phyloP scores from a whole-genome alignment of 164 flowering plant species.

The Annona squamosa region DNA sequence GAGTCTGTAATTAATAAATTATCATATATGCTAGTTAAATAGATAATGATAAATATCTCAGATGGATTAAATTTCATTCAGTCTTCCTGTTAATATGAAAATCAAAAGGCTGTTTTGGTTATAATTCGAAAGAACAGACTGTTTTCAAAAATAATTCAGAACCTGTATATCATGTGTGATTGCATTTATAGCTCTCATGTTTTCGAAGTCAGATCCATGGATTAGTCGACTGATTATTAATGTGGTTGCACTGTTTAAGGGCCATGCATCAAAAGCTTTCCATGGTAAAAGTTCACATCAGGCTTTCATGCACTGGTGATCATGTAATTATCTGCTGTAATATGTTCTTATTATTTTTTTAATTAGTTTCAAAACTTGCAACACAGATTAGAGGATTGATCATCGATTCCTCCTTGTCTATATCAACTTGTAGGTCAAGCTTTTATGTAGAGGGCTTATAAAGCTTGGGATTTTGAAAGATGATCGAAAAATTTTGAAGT shows the following conservation, averaged over 20 bases:
- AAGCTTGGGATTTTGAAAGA: slow-evolving; percentile 70
- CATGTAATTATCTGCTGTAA: background rate
- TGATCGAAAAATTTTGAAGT: slow-evolving; percentile 16
- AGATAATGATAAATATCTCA: too few species aligned
- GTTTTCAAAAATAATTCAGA: too few species aligned
- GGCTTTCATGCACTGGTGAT: background rate
- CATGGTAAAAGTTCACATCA: background rate
- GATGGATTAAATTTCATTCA: too few species aligned
- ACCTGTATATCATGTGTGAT: background rate
- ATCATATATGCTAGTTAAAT: too few species aligned
- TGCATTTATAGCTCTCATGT: background rate
- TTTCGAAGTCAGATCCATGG: background rate
- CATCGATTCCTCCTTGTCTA: background rate
- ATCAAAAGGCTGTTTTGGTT: too few species aligned
- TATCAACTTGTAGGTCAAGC: slow-evolving; percentile 40
- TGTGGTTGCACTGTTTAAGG: background rate
- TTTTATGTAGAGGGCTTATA: slow-evolving; percentile 61
- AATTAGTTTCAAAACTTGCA: too few species aligned
- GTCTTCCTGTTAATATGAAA: too few species aligned
- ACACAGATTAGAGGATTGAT: too few species aligned
- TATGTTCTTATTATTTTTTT: background rate
- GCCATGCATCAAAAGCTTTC: background rate
- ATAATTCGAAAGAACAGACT: too few species aligned
- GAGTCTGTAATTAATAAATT: too few species aligned
- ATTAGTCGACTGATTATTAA: background rate